These are phyloP conservation scores for Cryomyces minteri DNA, from an alignment of 495 filamentous ascomycete species.

Conservation along the genomic window DNA sequence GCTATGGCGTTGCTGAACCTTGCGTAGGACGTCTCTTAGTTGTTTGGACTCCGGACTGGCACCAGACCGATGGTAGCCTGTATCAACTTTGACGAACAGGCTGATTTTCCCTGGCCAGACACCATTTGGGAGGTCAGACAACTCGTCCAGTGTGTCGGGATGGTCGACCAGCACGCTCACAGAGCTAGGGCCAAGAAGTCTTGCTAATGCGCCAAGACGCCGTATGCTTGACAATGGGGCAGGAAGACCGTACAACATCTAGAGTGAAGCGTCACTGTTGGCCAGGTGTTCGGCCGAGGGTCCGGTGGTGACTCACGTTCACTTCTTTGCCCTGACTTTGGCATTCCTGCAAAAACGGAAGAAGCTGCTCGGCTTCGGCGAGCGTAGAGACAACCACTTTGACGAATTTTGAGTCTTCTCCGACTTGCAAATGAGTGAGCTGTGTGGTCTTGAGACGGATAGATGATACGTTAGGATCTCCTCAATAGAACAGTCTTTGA, in stretches of 20 bases:
- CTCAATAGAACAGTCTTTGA: no score
- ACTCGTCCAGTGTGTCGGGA: constrained; percentile 24
- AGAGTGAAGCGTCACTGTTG: no score
- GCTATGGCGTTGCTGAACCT: no score
- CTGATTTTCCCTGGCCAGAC: no score
- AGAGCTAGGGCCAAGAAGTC: constrained; percentile 28
- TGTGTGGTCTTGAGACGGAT: constrained; percentile 64
- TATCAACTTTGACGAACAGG: constrained; percentile 64
- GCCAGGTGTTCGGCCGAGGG: no score
- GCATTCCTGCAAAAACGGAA: constrained; percentile 42
- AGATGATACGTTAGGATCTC: no score
- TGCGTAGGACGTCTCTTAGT: no score
- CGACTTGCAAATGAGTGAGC: constrained; percentile 57
- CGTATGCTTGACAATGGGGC: constrained; percentile 39
- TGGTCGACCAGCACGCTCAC: constrained; percentile 62
- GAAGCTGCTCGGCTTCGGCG: constrained; percentile 51
- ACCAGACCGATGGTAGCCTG: constrained; percentile 60
- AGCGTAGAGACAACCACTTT: constrained; percentile 66
- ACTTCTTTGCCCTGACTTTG: constrained; percentile 28
- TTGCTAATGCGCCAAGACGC: constrained; percentile 35
- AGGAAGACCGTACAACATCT: constrained; percentile 65
- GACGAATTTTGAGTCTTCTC: constrained; percentile 29
- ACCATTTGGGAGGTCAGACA: constrained; percentile 15
- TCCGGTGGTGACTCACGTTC: constrained; percentile 28
- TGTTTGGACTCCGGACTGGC: constrained; percentile 34